phyloP scores from a whole-genome alignment of 2,329 filamentous ascomycete genomes.

The Pseudonectria buxi region DNA sequence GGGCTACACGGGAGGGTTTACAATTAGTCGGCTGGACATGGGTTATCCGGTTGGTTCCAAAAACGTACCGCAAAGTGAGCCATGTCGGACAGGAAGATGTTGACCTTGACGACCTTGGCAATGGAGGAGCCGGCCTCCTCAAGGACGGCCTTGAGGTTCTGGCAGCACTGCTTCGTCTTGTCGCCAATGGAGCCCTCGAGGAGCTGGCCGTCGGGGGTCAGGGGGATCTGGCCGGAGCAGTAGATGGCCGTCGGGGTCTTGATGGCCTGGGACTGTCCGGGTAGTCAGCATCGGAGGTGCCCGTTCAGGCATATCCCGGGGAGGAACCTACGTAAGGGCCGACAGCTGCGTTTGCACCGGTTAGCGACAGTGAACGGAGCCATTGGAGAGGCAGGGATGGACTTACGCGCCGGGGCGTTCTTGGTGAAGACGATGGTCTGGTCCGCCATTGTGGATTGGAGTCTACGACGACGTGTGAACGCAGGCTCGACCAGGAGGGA shows the following conservation, averaged over 20 bases:
- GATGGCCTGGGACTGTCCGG: conserved; percentile 54
- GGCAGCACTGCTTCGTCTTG: conserved; percentile 56
- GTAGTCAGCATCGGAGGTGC: conserved; percentile 6
- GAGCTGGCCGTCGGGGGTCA: conserved; percentile 49
- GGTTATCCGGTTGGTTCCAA: too few relatives aligned
- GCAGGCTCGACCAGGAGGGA: conserved; percentile 9
- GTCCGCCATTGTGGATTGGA: conserved; percentile 39
- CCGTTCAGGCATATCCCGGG: background rate
- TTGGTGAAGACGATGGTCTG: conserved; percentile 49
- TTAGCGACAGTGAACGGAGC: conserved; percentile 4
- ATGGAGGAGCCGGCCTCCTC: conserved; percentile 73
- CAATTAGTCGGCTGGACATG: background rate
- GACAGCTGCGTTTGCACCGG: conserved; percentile 38
- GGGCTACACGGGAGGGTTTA: conserved; percentile 33
- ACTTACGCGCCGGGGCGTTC: conserved; percentile 53
- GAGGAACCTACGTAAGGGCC: conserved; percentile 54
- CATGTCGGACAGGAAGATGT: conserved; percentile 91
- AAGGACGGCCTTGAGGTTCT: conserved; percentile 80
- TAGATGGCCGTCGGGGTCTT: conserved; percentile 60
- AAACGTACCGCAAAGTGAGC: conserved; percentile 63
- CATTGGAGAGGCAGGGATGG: background rate
- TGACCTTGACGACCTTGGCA: conserved; percentile 80
- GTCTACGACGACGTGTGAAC: conserved; percentile 27
- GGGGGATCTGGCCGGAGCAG: conserved; percentile 68
- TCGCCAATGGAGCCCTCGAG: conserved; percentile 55